Evolutionary conservation across 371 early-diverging fungal species (phyloP).

Genomic region (Gilbertella persicaria): DNA sequence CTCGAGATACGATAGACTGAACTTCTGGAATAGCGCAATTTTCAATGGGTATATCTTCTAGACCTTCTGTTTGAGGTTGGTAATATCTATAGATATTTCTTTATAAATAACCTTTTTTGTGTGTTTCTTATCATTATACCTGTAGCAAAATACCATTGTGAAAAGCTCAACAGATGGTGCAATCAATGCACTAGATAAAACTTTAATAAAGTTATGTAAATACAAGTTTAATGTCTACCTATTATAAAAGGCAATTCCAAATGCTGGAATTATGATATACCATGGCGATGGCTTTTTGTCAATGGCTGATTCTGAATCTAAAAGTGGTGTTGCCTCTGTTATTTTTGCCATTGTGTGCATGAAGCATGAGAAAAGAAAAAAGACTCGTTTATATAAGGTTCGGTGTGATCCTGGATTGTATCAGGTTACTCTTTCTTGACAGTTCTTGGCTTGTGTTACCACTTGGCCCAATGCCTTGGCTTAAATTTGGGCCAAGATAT

Average conservation of each 20-base stretch:
- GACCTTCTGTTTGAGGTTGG: slow-evolving; percentile 8
- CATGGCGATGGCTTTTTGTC: slow-evolving; percentile 27
- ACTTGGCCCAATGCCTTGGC: neutral
- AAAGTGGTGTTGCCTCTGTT: neutral
- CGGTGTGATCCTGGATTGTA: neutral
- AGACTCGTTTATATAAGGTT: neutral
- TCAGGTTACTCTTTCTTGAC: neutral
- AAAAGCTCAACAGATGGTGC: slow-evolving; percentile 36
- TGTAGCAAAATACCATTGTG: slow-evolving; percentile 36
- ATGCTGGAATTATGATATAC: slow-evolving; percentile 28
- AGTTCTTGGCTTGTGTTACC: neutral
- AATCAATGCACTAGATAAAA: slow-evolving; percentile 20
- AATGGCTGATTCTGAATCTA: neutral
- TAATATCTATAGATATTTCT: slow-evolving; percentile 33
- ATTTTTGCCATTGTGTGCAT: neutral
- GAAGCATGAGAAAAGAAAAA: neutral
- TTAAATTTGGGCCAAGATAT: no score
- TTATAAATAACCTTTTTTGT: neutral
- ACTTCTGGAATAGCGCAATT: slow-evolving; percentile 49
- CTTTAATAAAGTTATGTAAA: neutral
- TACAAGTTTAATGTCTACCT: slow-evolving; percentile 13
- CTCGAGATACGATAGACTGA: slow-evolving; percentile 37
- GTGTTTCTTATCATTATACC: slow-evolving; percentile 27
- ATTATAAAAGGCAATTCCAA: slow-evolving; percentile 15
- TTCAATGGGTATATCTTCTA: slow-evolving; percentile 22